phyloP scores from a whole-genome alignment of 176 grass and related monocot species.

The Pontederia crassipes region DNA sequence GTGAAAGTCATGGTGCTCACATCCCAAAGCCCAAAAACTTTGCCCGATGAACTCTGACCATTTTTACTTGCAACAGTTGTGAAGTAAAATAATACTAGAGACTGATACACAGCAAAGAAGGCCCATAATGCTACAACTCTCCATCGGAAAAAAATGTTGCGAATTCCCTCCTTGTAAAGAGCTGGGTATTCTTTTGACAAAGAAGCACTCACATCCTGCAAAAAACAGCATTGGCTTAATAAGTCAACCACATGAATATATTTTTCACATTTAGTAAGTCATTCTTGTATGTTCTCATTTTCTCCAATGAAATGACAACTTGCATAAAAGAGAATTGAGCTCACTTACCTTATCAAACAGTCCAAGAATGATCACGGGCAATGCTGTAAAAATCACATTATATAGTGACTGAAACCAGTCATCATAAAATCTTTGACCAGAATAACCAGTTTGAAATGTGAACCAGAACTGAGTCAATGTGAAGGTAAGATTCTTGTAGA shows the following conservation, averaged over 20 bases:
- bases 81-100: constrained; percentile 90
- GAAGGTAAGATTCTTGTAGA: constrained; percentile 99
- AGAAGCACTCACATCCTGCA: constrained; percentile 85
- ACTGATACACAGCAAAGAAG: constrained; percentile 94
- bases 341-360: constrained; percentile 85
- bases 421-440: constrained; percentile 97
- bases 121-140: constrained; percentile 77
- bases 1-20: constrained; percentile 98
- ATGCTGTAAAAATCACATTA: constrained; percentile 93
- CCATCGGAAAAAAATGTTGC: constrained; percentile 93
- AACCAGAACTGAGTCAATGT: constrained; percentile 99
- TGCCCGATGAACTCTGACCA: constrained; percentile 74
- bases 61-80: constrained; percentile 70
- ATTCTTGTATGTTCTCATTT: background rate
- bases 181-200: constrained; percentile 82
- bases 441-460: constrained; percentile 97
- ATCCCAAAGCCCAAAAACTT: constrained; percentile 91
- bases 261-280: background rate
- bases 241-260: background rate
- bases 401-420: constrained; percentile 97
- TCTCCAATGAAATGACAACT: background rate
- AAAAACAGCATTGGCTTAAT: constrained; percentile 18
- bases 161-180: constrained; percentile 94
- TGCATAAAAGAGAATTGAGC: background rate
- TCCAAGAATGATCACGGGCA: constrained; percentile 94